A percentile compares a stretch with the other conserved stretches of the same genome.
Evolutionary conservation across 2,329 filamentous ascomycete species (phyloP).

Genomic region (Fusarium humuli): DNA sequence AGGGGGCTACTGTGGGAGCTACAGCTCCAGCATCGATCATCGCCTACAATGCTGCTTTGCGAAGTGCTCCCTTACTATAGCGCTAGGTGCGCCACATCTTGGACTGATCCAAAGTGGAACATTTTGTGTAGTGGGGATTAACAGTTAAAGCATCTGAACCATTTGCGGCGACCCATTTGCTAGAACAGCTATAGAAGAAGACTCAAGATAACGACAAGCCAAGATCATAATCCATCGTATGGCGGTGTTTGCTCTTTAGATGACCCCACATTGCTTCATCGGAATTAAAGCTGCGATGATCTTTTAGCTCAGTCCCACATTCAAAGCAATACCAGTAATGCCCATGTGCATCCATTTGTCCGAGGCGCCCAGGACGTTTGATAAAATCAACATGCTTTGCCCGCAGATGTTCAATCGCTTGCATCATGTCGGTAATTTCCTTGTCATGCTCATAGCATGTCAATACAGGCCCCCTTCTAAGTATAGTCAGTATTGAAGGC

Average conservation of each 20-base stretch:
- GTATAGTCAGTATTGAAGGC: neutral
- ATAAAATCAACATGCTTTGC: neutral
- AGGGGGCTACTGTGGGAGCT: too few relatives aligned
- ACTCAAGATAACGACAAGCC: neutral
- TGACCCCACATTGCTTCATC: neutral
- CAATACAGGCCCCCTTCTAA: neutral
- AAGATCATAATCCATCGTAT: neutral
- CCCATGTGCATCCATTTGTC: neutral
- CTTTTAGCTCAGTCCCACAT: neutral
- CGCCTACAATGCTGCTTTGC: slow-evolving; percentile 6
- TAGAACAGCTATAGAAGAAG: too few relatives aligned
- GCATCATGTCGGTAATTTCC: neutral
- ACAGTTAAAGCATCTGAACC: neutral
- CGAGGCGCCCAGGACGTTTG: neutral
- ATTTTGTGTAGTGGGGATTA: neutral
- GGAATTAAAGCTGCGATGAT: neutral
- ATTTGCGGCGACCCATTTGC: neutral
- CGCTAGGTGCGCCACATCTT: neutral
- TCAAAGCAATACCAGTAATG: neutral
- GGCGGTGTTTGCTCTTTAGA: neutral
- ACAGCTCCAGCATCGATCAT: too few relatives aligned
- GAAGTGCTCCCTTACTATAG: slow-evolving; percentile 5
- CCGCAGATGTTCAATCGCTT: neutral
- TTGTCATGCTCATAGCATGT: neutral
- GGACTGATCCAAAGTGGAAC: neutral